A percentile compares a stretch with the other conserved stretches of the same genome.
Conservation (phyloP, 1,139 yeast genomes). For the Geotrichum fermentans region DNA sequence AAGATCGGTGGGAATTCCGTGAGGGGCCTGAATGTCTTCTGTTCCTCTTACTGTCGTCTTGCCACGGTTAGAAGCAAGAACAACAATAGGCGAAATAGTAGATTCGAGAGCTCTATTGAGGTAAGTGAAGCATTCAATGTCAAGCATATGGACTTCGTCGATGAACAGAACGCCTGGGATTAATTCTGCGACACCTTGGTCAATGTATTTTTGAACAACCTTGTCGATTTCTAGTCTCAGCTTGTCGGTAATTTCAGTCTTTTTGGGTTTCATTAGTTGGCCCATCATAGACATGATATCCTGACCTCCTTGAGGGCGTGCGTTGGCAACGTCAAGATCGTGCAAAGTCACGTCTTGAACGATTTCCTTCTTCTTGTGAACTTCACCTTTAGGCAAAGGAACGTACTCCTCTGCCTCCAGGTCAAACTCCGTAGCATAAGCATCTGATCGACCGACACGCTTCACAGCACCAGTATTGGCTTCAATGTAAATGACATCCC, state of each 20-base stretch:
- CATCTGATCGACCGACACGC: conserved; percentile 96
- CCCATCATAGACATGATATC: conserved; percentile 99
- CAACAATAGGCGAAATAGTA: conserved; percentile 87
- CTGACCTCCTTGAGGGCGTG: conserved; percentile 98
- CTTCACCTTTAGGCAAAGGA: conserved; percentile 97
- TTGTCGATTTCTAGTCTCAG: conserved; percentile 89
- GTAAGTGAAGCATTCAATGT: conserved; percentile 91
- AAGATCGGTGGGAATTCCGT: conserved; percentile 94
- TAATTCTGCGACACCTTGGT: conserved; percentile 96
- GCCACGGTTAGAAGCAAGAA: conserved; percentile 93
- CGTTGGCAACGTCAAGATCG: conserved; percentile 92
- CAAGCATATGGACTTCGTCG: conserved; percentile 97
- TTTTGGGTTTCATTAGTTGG: conserved; percentile 88
- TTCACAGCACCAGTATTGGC: conserved; percentile 97
- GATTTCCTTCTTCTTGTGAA: conserved; percentile 95
- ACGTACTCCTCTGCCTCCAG: conserved; percentile 98
- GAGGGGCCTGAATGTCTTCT: conserved; percentile 84
- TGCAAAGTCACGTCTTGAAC: conserved; percentile 96
- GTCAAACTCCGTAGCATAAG: conserved; percentile 96
- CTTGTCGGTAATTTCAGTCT: conserved; percentile 98
- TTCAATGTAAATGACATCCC: conserved; percentile 95
- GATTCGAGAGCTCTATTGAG: conserved; percentile 91
- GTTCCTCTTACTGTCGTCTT: conserved; percentile 88
- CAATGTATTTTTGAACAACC: conserved; percentile 92
- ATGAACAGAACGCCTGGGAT: conserved; percentile 97